Percentiles rank a stretch among this genome's conserved stretches.
Conservation (phyloP, 2,329 filamentous ascomycete genomes). For the Ophiostoma pallidulum region DNA sequence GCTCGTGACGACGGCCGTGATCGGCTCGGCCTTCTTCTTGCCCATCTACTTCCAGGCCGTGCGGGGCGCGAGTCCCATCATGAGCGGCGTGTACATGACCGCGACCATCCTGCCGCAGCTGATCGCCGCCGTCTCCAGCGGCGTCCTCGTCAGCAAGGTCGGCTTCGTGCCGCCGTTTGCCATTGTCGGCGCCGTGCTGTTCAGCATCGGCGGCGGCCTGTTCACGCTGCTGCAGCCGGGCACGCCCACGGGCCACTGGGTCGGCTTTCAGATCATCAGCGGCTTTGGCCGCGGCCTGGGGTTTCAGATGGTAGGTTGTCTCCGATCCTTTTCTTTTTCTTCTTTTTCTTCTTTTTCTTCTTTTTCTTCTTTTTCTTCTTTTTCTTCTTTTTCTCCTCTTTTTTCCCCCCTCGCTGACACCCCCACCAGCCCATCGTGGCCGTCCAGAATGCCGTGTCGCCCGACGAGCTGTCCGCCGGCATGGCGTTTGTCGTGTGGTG, state of each 20-base stretch:
- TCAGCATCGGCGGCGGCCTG: slow-evolving; percentile 26
- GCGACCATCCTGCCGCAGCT: slow-evolving; percentile 21
- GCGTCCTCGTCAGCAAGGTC: slow-evolving; percentile 16
- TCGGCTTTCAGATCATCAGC: slow-evolving; percentile 25
- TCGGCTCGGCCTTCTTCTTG: slow-evolving; percentile 22
- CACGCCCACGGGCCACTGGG: slow-evolving; percentile 23
- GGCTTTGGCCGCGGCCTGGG: slow-evolving; percentile 22
- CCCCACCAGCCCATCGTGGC: slow-evolving; percentile 22
- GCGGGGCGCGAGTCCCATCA: slow-evolving; percentile 20
- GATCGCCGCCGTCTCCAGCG: slow-evolving; percentile 18
- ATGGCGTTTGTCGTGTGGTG: slow-evolving; percentile 37
- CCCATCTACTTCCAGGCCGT: slow-evolving; percentile 32
- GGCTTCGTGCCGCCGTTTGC: slow-evolving; percentile 29
- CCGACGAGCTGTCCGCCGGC: slow-evolving; percentile 19
- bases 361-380: background rate
- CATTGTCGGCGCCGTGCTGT: slow-evolving; percentile 22
- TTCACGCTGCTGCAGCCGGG: slow-evolving; percentile 23
- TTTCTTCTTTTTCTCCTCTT: background rate
- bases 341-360: slow-evolving; percentile 13
- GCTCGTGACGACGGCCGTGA: slow-evolving; percentile 18
- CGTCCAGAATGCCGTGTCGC: slow-evolving; percentile 21
- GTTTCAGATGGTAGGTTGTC: slow-evolving; percentile 20
- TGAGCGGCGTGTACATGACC: slow-evolving; percentile 29
- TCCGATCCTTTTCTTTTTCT: too few relatives aligned
- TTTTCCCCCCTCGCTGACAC: slow-evolving; percentile 18